Percentiles rank a stretch among this genome's conserved stretches.
Evolutionary conservation across 2,329 filamentous ascomycete species (phyloP).

Genomic region (Septoria linicola): DNA sequence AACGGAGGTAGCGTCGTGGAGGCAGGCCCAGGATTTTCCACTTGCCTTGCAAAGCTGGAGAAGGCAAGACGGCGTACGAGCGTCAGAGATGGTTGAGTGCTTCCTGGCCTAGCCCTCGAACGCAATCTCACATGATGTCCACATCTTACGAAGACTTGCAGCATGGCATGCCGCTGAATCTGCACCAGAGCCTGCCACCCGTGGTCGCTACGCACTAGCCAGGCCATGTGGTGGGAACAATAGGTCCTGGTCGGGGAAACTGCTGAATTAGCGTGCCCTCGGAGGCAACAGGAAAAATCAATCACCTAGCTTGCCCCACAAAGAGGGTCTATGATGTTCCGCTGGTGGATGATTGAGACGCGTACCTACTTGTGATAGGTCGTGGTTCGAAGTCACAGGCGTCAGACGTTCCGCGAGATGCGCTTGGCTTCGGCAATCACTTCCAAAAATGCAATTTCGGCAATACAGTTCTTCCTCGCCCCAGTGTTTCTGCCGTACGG

Average conservation of each 20-base stretch:
- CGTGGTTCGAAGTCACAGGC: neutral
- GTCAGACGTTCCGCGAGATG: slow-evolving; percentile 8
- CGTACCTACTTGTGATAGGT: slow-evolving; percentile 10
- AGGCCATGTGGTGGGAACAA: slow-evolving; percentile 20
- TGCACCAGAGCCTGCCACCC: slow-evolving; percentile 9
- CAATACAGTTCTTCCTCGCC: slow-evolving; percentile 13
- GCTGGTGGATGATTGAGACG: slow-evolving; percentile 4
- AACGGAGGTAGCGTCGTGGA: slow-evolving; percentile 7
- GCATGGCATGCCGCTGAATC: slow-evolving; percentile 15
- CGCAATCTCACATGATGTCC: slow-evolving; percentile 14
- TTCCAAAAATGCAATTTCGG: slow-evolving; percentile 13
- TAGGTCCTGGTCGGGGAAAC: slow-evolving; percentile 27
- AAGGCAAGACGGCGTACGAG: slow-evolving; percentile 16
- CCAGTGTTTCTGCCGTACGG: slow-evolving; percentile 6
- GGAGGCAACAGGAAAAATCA: slow-evolving; percentile 19
- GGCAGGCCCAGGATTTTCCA: slow-evolving; percentile 4
- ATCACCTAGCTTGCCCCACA: slow-evolving; percentile 10
- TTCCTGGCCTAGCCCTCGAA: slow-evolving; percentile 13
- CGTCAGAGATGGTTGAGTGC: slow-evolving; percentile 9
- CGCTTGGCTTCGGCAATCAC: slow-evolving; percentile 13
- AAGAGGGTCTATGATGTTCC: slow-evolving; percentile 16
- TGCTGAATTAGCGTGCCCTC: slow-evolving; percentile 7
- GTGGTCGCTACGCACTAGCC: slow-evolving; percentile 8
- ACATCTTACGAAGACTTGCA: slow-evolving; percentile 17
- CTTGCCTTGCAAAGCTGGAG: slow-evolving; percentile 8